Conservation (phyloP, 129 eudicot species). For the Dittrichia graveolens region DNA sequence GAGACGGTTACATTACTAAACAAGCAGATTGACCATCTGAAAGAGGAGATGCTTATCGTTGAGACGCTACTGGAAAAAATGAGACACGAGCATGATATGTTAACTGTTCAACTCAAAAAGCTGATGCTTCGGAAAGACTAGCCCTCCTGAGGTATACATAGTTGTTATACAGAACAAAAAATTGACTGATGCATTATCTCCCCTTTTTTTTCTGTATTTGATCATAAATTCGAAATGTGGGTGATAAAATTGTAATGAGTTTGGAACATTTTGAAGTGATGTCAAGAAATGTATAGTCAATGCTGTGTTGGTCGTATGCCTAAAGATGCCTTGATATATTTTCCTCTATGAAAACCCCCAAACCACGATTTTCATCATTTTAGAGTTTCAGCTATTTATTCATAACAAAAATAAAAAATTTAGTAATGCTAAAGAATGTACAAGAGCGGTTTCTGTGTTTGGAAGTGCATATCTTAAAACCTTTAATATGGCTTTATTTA, state of each 20-base stretch:
- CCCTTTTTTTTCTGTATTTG: background rate
- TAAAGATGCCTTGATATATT: background rate
- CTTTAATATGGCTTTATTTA: too few species aligned
- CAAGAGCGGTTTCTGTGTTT: too few species aligned
- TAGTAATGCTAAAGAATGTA: too few species aligned
- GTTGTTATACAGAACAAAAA: background rate
- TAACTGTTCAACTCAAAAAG: constrained; percentile 58
- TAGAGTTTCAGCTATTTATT: too few species aligned
- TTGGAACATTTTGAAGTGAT: constrained; percentile 13
- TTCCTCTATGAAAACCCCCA: background rate
- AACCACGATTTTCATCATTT: too few species aligned
- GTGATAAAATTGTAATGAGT: constrained; percentile 19
- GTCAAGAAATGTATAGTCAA: constrained; percentile 31
- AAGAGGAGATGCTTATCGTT: constrained; percentile 78
- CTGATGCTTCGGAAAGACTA: constrained; percentile 41
- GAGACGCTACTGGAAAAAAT: constrained; percentile 70
- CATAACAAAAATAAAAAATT: too few species aligned
- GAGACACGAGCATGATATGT: constrained; percentile 64
- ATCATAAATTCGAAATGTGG: constrained; percentile 17
- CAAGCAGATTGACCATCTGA: constrained; percentile 61
- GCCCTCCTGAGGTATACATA: background rate
- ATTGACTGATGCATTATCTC: background rate
- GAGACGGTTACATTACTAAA: constrained; percentile 53
- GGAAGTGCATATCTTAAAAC: too few species aligned
- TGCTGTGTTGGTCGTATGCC: constrained; percentile 21